Base-by-base conservation (phyloP, 2,329 filamentous ascomycete species). In the Colletotrichum lindemuthianum region DNA sequence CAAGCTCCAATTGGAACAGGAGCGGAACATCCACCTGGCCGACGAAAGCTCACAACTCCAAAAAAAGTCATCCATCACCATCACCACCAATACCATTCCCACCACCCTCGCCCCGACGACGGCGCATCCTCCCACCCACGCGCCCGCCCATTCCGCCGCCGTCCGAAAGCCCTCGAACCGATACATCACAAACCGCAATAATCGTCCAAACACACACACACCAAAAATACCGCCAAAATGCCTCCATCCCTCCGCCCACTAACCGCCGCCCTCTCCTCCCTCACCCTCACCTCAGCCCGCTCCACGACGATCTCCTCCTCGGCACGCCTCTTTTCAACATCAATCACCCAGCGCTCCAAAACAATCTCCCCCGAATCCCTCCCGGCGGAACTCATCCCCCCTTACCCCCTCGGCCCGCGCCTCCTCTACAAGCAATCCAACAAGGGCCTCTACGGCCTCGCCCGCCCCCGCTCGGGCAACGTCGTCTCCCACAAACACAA, bases 381-480 rank as follows among this genome's bases (percentile, higher is more conserved):
- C 60, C 83, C 84, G 39, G 72, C 74, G 61, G 79, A 76, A 12
- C 76, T 83, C n/a, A 84, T 88, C 63, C 88, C 88, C 10, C 79
- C 82, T 3, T 96, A 96, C 76, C 92, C 92, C 1, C 90, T 92
- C 78, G 91, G 91, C 52, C 84, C 86, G 58, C 86, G 89, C 60
- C 81, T 76, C 67, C 80, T 89, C 69, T 96, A 92, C 84, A 94
- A 95, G 80, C 92, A 96, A 78, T 89, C 90, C 70, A 92, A 93
- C 81, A 83, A 81, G 63, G 90, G 90, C 49, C 87, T 93, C 8
- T 93, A 92, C 79, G 92, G 90, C 70, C 79, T 79, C 44, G 82
- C 87, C 68, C 87, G 87, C 72, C 90, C 94, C 74, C 91, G 88
- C 54, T 93, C 91, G 77, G 92, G 92, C 75, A 93, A 95, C 85